phyloP scores from a whole-genome alignment of 495 filamentous ascomycete genomes.

The Aspergillus funiculosus region DNA sequence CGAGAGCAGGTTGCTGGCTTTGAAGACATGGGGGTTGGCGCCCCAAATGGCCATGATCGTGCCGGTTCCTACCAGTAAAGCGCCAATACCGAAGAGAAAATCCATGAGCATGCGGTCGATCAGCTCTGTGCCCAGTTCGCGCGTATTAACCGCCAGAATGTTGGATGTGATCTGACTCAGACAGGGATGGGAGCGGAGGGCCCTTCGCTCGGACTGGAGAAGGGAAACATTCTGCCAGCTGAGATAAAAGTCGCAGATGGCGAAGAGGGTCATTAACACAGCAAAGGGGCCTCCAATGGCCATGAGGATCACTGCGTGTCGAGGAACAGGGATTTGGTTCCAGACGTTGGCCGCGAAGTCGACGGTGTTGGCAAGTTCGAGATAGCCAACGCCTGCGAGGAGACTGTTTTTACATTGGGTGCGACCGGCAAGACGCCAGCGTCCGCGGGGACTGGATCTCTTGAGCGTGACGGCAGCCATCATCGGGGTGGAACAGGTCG shows the following conservation, averaged over 20 bases:
- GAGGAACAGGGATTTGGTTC: constrained; percentile 45
- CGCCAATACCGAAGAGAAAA: constrained; percentile 38
- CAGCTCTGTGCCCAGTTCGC: constrained; percentile 37
- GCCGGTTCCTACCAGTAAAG: constrained; percentile 42
- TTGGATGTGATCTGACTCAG: constrained; percentile 13
- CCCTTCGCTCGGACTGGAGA: constrained; percentile 32
- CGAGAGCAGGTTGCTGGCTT: constrained; percentile 44
- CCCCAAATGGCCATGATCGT: constrained; percentile 49
- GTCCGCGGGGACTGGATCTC: constrained; percentile 4
- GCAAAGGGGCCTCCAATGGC: constrained; percentile 44
- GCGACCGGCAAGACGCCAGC: constrained; percentile 13
- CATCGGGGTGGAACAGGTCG: no score
- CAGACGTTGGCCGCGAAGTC: constrained; percentile 53
- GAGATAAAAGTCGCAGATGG: constrained; percentile 35
- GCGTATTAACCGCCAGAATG: constrained; percentile 4
- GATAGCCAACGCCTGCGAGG: constrained; percentile 41
- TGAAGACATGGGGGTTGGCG: constrained; percentile 33
- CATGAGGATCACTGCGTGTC: constrained; percentile 43
- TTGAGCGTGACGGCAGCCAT: no score
- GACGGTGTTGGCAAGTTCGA: constrained; percentile 48
- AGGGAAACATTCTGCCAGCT: constrained; percentile 41
- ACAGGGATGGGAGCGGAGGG: constrained; percentile 1
- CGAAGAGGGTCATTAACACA: constrained; percentile 39
- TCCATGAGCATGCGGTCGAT: constrained; percentile 44
- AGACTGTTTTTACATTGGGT: constrained; percentile 45